Evolutionary conservation across 345 rosid genomes (phyloP), one percentile per base, ranked within the genome.

Genomic region (Populus euphratica): DNA sequence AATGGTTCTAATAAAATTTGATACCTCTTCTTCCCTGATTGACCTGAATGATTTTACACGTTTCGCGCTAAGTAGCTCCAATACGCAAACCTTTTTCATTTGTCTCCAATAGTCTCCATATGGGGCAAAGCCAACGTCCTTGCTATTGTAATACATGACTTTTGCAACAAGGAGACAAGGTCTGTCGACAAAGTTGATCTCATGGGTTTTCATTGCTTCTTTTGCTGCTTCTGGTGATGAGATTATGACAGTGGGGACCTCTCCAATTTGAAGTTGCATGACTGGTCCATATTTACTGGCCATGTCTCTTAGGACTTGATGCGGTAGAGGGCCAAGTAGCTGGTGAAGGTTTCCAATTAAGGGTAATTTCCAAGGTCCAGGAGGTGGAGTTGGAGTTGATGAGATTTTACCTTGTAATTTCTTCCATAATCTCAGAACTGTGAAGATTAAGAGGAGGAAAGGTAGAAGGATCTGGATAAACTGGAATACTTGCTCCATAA

Each of bases 361-460:
- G 33, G 87, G 87, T 6, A 85, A 66, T 59, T 75, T 81, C 81
- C 73, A 44, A 36, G 87, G 89, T 6, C 86, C 87, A 4, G 87
- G 80, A 6, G 69, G 80, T 8, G 11, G 67, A 6, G 25, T n/a
- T 17, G 38, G 47, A 9, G 64, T 47, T 3, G 49, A 43, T 10
- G 10, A 31, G 33, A 2, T 11, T 1, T 43, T 7, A 14, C 38
- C 21, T 69, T 67, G 68, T 39, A 17, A 10, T 35, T n/a, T 68
- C 20, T 52, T 76, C 52, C 65, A 36, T 36, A 76, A 14, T 23
- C 20, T 75, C 43, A 75, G 6, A 8, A 21, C 71, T 20, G 33
- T 20, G 59, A 65, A 44, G 41, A 65, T 47, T 20, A 76, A 54
- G n/a, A 50, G 25, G 16, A 76, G 16, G 36, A 44, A 76, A 21